Base-by-base conservation (phyloP, 164 flowering plant species). In the Protea cynaroides region DNA sequence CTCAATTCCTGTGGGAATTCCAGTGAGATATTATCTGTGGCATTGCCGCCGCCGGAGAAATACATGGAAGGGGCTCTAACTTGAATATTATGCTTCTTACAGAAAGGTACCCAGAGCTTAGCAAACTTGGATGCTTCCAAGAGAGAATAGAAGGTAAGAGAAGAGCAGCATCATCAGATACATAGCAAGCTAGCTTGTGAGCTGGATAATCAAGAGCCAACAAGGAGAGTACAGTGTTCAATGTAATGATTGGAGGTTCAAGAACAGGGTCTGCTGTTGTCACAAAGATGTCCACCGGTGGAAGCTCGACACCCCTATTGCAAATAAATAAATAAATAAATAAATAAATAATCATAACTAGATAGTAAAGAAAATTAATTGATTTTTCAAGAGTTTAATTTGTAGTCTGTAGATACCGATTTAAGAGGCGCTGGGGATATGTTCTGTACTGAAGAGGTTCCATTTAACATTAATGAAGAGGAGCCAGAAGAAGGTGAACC, bases 161-260 rank as follows among this genome's bases (percentile, higher is more conserved):
- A 81, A 0, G 90, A 85, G 76, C 70, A 0, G 79, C 86, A 65
- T 87, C 94, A 24, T 87, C 90, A 0, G 89, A 87, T 0, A 85
- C 86, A 63, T 84, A 87, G 75, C 84, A 83, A 53, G 89, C 83
- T 7, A 87, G 81, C 66, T 81, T 85, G 67, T 87, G 21, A 38
- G 81, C 69, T 0, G 87, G 89, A 29, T 87, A 87, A 63, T 87
- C 90, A 1, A 81, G 72, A 4, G 90, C 83, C 61, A 87, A 71
- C 66, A 87, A 24, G 0, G 90, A 87, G 9, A 85, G 75, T 1
- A 87, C 86, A 0, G 90, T 87, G 72, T 87, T 82, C 7, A 84
- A 65, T 1, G 86, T 81, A 38, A 87, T 56, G 23, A 83, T 84
- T 0, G 90, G 87, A 0, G 90, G 87, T 53, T 87, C 90, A 1